A percentile compares a stretch with the other conserved stretches of the same genome.
Evolutionary conservation across 805 yeast species (phyloP).

Genomic region (Saturnispora gosingensis): DNA sequence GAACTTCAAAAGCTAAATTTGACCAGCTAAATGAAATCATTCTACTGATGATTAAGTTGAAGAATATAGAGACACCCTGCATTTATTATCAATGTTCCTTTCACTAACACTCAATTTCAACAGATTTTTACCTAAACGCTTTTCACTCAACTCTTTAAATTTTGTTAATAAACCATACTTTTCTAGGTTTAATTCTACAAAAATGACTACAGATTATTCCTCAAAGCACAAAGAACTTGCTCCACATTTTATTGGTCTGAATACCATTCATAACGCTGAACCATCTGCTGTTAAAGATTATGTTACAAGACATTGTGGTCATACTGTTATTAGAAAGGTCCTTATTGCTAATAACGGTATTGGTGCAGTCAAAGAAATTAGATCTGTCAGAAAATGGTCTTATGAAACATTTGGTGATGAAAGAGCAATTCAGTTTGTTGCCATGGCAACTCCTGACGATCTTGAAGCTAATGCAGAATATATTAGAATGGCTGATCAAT

Average conservation of each 20-base stretch:
- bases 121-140: not conserved
- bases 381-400: slow-evolving; percentile 98
- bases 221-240: slow-evolving; percentile 38
- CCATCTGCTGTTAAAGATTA: slow-evolving; percentile 75
- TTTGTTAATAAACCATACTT: not conserved
- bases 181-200: not conserved
- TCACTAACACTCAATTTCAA: not conserved
- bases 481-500: slow-evolving; percentile 98
- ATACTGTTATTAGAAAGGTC: slow-evolving; percentile 82
- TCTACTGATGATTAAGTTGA: not conserved
- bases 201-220: slow-evolving; percentile 6
- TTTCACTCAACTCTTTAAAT: not conserved
- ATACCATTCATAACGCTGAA: slow-evolving; percentile 68
- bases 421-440: slow-evolving; percentile 86
- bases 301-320: slow-evolving; percentile 82
- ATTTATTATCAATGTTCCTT: not conserved
- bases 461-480: slow-evolving; percentile 94
- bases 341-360: slow-evolving; percentile 98
- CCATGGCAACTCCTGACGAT: slow-evolving; percentile 99
- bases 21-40: not conserved
- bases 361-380: slow-evolving; percentile 97
- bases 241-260: slow-evolving; percentile 71
- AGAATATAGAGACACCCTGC: too few relatives aligned
- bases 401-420: slow-evolving; percentile 98
- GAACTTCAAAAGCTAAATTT: too few relatives aligned